Base-by-base conservation (phyloP, 805 yeast species). In the Zygotorulaspora danielsina region DNA sequence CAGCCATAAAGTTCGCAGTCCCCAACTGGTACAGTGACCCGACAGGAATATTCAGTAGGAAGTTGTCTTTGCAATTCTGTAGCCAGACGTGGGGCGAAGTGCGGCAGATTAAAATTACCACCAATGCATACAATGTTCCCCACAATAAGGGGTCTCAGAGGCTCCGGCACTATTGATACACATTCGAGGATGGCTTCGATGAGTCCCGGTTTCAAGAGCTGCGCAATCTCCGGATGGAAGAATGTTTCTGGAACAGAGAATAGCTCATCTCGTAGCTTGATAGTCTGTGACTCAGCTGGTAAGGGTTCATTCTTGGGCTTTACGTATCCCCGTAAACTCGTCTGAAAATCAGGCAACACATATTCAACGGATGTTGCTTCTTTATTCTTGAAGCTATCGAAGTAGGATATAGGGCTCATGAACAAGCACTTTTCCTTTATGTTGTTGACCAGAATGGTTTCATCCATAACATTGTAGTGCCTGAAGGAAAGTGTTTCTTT, bases 391-490 rank as follows among this genome's bases (percentile, higher is more conserved):
- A 61, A 57, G 35, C 61, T 54, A 24, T 56, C 60, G 26, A 55
- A 55, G 53, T 50, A 57, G 22, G 67, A 76, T 79, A 59, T 85
- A 73, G 25, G 90, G 66, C 43, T 54, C 39, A 61, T 53, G 33
- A 54, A 61, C 2, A 57, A 34, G 43, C 66, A 62, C 25, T 74
- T 69, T 55, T 89, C 96, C 55, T 93, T 93, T 49, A 94, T 84
- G 34, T 83, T 79, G 55, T 88, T 86, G 34, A 93, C 80, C 33
- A 93, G 64, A 2, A 84, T 69, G 0, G 95, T 81, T 61, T 94
- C 99, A 45, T 93, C 96, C 57, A 86, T 79, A 50, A 93, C 88
- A 55, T 93, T 90, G 60, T 89, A 93, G 65, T 93, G 93, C 38
- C 97, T 71, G 56, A 84, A 93, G 2, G 96, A 86, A 9, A 90